These are phyloP conservation scores for Tolypocladium pustulatum DNA, from an alignment of 2,329 filamentous ascomycete species.

Conservation along the genomic window DNA sequence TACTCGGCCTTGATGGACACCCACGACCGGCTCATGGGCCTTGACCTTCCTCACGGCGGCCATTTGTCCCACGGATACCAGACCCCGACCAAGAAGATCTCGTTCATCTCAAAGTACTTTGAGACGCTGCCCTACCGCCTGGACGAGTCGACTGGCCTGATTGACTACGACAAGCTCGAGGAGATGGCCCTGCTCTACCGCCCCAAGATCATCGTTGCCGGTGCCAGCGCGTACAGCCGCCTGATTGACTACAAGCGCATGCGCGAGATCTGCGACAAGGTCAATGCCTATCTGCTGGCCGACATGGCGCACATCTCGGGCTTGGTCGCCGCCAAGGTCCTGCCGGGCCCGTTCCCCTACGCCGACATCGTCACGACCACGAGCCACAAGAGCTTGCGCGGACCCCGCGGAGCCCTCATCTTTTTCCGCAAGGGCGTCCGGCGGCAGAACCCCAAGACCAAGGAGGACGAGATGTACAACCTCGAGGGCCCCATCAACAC, in stretches of 20 bases:
- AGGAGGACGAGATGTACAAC: slow-evolving; percentile 77
- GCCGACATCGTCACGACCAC: slow-evolving; percentile 96
- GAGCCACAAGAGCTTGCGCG: slow-evolving; percentile 93
- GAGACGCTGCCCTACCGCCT: slow-evolving; percentile 94
- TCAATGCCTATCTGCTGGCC: slow-evolving; percentile 83
- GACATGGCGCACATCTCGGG: slow-evolving; percentile 98
- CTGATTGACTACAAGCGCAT: slow-evolving; percentile 92
- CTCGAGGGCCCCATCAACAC: slow-evolving; percentile 90
- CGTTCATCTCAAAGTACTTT: slow-evolving; percentile 98
- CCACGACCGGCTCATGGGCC: slow-evolving; percentile 92
- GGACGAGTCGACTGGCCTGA: slow-evolving; percentile 80
- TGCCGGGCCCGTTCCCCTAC: slow-evolving; percentile 79
- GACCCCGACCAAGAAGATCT: slow-evolving; percentile 88
- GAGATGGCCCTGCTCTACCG: slow-evolving; percentile 80
- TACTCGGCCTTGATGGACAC: slow-evolving; percentile 89
- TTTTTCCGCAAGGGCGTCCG: slow-evolving; percentile 94
- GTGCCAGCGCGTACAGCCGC: slow-evolving; percentile 90
- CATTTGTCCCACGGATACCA: slow-evolving; percentile 97
- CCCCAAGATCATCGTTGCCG: slow-evolving; percentile 90
- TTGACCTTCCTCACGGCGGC: slow-evolving; percentile 92
- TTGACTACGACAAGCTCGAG: slow-evolving; percentile 90
- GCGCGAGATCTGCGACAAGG: slow-evolving; percentile 81
- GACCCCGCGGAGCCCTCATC: slow-evolving; percentile 92
- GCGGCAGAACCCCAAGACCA: slow-evolving; percentile 72
- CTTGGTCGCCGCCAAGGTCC: slow-evolving; percentile 80